Base-by-base conservation (phyloP, 768 basidiomycete species). In the Amanita molliuscula region DNA sequence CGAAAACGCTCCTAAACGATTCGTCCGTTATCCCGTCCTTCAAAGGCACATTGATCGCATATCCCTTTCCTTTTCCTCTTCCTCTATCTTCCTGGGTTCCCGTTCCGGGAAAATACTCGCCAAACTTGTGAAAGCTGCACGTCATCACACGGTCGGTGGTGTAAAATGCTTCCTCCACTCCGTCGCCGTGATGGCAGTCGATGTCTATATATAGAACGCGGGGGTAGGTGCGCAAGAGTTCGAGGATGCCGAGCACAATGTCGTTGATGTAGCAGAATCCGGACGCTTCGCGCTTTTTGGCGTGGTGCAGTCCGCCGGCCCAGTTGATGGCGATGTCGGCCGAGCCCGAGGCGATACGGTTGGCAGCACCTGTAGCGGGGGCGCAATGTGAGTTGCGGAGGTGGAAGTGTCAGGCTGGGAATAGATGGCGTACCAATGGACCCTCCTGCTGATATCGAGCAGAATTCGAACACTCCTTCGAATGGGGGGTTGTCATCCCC, bases 241-340 rank as follows among this genome's bases (percentile, higher is more conserved):
- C 95, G 43, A 99, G 76, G 34, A 96, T 95, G 38, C 82, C 86
- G 21, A 98, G 82, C 0, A 96, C 93, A 62, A 97, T 99, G 65
- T 94, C 89, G 65, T 99, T 99, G 67, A 98, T 84, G 72, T 98
- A 99, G 73, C 96, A 99, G 68, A 99, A 99, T 11, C 96, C 96
- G 6, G 88, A 89, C 0, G 95, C 96, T 69, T 97, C 96, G 49
- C 88, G 80, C 65, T 97, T 98, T 70, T 99, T 99, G n/a, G 96
- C 96, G 65, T 99, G 96, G 67, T 99, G 96, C 3, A 99, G 76
- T 2, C 96, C 96, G 7, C 96, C 96, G 0, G 96, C 92, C 96
- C 94, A 97, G 67, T 97, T 96, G 54, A 97, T 89, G 0, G 84
- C 83, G 47, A 98, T 97, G 65, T 98, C 95, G 57, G 92, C 75